A percentile compares a stretch with the other conserved stretches of the same genome.
Conservation (phyloP, 495 filamentous ascomycete genomes). For the Chlorociboria aeruginascens region DNA sequence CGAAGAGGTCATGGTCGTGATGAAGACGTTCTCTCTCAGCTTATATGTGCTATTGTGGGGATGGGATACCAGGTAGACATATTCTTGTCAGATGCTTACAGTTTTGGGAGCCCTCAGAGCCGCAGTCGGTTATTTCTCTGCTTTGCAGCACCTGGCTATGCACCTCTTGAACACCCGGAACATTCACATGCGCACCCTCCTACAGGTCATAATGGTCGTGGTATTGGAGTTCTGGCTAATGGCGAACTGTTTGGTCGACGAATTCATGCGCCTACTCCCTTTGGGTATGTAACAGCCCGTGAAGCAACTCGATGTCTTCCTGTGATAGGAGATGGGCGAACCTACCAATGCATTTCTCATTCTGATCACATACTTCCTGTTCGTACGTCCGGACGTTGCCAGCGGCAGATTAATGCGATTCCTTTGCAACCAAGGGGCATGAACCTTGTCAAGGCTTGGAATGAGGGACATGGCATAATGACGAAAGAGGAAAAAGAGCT, state of each 20-base stretch:
- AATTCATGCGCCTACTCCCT: conserved; percentile 38
- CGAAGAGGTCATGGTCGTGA: conserved; percentile 24
- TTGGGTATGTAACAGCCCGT: conserved; percentile 35
- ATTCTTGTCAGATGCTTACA: conserved; percentile 56
- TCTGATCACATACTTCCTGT: conserved; percentile 50
- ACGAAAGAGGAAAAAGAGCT: conserved; percentile 22
- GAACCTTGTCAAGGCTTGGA: conserved; percentile 33
- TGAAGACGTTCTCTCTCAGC: conserved; percentile 52
- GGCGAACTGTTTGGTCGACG: conserved; percentile 44
- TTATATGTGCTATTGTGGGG: conserved; percentile 56
- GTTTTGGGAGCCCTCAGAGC: conserved; percentile 47
- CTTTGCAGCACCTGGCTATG: conserved; percentile 49
- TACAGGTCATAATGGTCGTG: conserved; percentile 13
- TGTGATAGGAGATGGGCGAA: conserved; percentile 38
- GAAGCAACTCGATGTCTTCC: conserved; percentile 49
- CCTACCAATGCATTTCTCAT: conserved; percentile 38
- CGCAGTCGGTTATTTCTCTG: conserved; percentile 53
- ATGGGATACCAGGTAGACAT: conserved; percentile 61
- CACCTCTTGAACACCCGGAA: conserved; percentile 37
- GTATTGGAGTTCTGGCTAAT: conserved; percentile 48
- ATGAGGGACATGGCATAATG: conserved; percentile 26
- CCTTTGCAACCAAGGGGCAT: conserved; percentile 32
- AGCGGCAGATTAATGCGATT: conserved; percentile 27
- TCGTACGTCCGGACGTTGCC: conserved; percentile 19
- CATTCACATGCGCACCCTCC: conserved; percentile 49